Evolutionary conservation across 805 yeast genomes (phyloP).

Genomic region (Candida orba): DNA sequence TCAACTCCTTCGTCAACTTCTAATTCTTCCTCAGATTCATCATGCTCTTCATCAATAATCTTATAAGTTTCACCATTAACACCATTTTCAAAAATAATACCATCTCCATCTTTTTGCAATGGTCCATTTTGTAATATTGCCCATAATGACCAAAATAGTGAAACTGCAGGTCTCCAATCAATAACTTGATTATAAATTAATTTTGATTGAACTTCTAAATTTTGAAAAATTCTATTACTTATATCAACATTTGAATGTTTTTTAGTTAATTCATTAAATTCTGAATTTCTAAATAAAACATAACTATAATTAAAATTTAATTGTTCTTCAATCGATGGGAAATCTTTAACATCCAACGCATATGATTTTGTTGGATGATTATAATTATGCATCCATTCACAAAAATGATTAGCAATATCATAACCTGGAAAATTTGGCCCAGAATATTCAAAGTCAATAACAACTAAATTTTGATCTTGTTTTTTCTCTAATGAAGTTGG

Average conservation of each 20-base stretch:
- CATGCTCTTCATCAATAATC: slow-evolving; percentile 22
- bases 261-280: slow-evolving; percentile 8
- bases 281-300: slow-evolving; percentile 44
- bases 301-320: slow-evolving; percentile 71
- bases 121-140: slow-evolving; percentile 75
- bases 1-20: slow-evolving; percentile 25
- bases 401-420: slow-evolving; percentile 88
- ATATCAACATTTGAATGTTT: slow-evolving; percentile 6
- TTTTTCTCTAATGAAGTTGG: slow-evolving; percentile 32
- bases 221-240: slow-evolving; percentile 4
- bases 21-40: slow-evolving; percentile 20
- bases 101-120: slow-evolving; percentile 3
- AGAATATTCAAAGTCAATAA: slow-evolving; percentile 93
- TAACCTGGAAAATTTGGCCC: slow-evolving; percentile 86
- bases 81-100: slow-evolving; percentile 37
- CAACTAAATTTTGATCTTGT: slow-evolving; percentile 73
- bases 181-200: slow-evolving; percentile 56
- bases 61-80: slow-evolving; percentile 48
- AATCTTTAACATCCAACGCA: slow-evolving; percentile 45
- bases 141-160: slow-evolving; percentile 85
- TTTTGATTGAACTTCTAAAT: slow-evolving; percentile 38
- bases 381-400: slow-evolving; percentile 97
- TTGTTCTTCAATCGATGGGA: slow-evolving; percentile 65
- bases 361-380: slow-evolving; percentile 39
- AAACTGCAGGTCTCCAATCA: slow-evolving; percentile 76